A percentile compares a stretch with the other conserved stretches of the same genome.
Conservation (phyloP, 495 filamentous ascomycete species). For the Hapsidospora chrysogenum region DNA sequence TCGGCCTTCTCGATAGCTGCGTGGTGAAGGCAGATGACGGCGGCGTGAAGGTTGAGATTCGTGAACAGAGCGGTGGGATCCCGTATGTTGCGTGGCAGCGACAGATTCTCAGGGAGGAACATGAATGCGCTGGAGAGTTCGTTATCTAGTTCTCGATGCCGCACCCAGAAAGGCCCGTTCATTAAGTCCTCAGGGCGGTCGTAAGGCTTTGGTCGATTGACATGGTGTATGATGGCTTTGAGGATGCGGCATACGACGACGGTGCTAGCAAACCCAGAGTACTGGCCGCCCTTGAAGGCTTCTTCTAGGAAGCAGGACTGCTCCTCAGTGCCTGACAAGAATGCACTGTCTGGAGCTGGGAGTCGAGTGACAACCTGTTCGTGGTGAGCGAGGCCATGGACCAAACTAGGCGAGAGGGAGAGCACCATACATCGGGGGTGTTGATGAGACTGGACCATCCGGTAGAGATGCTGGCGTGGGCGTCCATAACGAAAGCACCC, state of each 20-base stretch:
- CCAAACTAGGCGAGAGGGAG: no score
- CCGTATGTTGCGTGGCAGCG: conserved; percentile 17
- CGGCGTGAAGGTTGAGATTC: conserved; percentile 27
- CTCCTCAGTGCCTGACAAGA: conserved; percentile 15
- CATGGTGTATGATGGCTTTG: conserved; percentile 21
- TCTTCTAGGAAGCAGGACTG: conserved; percentile 15
- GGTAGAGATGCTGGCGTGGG: conserved; percentile 27
- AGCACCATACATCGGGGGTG: conserved; percentile 13
- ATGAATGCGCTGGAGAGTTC: conserved; percentile 26
- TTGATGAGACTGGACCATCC: conserved; percentile 31
- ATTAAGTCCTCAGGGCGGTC: conserved; percentile 22
- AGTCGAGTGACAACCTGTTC: conserved; percentile 25
- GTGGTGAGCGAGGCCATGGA: background rate
- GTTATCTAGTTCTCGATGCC: conserved; percentile 29
- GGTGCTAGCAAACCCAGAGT: conserved; percentile 22
- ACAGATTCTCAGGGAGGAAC: conserved; percentile 24
- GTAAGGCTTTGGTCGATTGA: conserved; percentile 18
- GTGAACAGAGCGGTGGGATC: conserved; percentile 22
- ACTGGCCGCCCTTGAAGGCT: conserved; percentile 16
- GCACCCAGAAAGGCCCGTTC: conserved; percentile 24
- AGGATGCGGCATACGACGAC: conserved; percentile 23
- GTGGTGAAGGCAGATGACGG: conserved; percentile 26
- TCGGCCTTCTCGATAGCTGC: conserved; percentile 22
- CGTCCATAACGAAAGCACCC: conserved; percentile 32
- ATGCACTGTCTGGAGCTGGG: conserved; percentile 25